phyloP scores from a whole-genome alignment of 75 land plant genomes.

The Pinus albicaulis region DNA sequence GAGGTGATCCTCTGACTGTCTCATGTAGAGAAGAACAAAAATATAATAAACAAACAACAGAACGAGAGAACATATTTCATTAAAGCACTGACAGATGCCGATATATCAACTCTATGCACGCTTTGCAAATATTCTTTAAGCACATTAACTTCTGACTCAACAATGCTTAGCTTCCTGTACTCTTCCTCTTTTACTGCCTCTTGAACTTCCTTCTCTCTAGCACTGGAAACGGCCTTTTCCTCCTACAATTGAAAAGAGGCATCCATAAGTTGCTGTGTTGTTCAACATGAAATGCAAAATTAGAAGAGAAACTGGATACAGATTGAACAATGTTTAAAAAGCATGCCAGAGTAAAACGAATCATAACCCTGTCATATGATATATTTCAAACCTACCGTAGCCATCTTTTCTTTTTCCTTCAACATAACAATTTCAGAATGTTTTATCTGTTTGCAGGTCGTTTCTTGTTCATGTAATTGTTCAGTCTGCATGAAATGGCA shows the following conservation, averaged over 20 bases:
- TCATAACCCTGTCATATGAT: not conserved
- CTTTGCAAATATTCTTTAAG: slow-evolving; percentile 26
- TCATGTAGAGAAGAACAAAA: no score
- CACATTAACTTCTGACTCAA: slow-evolving; percentile 18
- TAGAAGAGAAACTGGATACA: not conserved
- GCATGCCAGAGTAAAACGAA: not conserved
- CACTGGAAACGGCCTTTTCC: slow-evolving; percentile 56
- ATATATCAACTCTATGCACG: slow-evolving; percentile 17
- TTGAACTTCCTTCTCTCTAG: slow-evolving; percentile 46
- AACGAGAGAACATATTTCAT: not conserved
- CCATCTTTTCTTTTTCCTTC: slow-evolving; percentile 66
- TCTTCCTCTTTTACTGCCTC: slow-evolving; percentile 36
- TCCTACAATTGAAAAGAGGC: slow-evolving; percentile 63
- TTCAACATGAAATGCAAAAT: not conserved
- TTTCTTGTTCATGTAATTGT: slow-evolving; percentile 36
- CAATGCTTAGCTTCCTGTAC: slow-evolving; percentile 7
- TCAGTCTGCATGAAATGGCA: slow-evolving; percentile 26
- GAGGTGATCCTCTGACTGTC: no score
- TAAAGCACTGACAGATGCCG: not conserved
- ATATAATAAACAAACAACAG: not conserved
- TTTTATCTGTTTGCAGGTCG: slow-evolving; percentile 22
- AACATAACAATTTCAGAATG: slow-evolving; percentile 20
- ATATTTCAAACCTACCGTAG: slow-evolving; percentile 31
- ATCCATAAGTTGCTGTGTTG: slow-evolving; percentile 37
- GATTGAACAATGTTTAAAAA: not conserved